phyloP scores from a whole-genome alignment of 2,329 filamentous ascomycete species.

The Penicillium sp. region DNA sequence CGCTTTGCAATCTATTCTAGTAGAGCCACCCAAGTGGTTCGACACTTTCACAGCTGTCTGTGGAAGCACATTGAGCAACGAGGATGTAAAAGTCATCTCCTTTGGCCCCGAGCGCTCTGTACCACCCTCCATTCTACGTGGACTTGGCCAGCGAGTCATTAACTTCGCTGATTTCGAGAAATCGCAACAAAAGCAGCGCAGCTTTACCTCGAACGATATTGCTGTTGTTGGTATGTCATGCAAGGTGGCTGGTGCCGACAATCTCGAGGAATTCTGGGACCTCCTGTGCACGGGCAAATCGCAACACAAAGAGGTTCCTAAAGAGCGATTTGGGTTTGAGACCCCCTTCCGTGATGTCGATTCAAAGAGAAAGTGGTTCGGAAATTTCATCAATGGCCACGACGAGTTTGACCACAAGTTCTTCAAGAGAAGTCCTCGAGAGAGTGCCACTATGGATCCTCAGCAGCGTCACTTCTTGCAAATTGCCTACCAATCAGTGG shows the following conservation, averaged over 20 bases:
- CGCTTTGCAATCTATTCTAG: neutral
- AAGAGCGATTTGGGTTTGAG: conserved; percentile 8
- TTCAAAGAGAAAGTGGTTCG: conserved; percentile 7
- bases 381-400: conserved; percentile 19
- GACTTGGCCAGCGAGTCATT: neutral
- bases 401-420: conserved; percentile 36
- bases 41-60: neutral
- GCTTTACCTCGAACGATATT: conserved; percentile 17
- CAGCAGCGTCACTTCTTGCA: conserved; percentile 32
- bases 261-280: conserved; percentile 35
- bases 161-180: neutral
- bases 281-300: conserved; percentile 30
- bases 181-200: neutral
- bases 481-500: conserved; percentile 33
- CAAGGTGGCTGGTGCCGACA: conserved; percentile 36
- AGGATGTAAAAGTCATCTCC: neutral
- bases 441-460: conserved; percentile 30
- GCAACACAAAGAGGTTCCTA: conserved; percentile 30
- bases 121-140: neutral
- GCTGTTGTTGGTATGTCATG: conserved; percentile 42
- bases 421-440: conserved; percentile 31
- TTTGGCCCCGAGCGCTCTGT: neutral
- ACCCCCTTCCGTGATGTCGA: neutral
- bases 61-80: neutral
- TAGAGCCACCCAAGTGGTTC: neutral